These are phyloP conservation scores for Calonectria pteridis DNA, from an alignment of 2,329 filamentous ascomycete species.

Conservation along the genomic window DNA sequence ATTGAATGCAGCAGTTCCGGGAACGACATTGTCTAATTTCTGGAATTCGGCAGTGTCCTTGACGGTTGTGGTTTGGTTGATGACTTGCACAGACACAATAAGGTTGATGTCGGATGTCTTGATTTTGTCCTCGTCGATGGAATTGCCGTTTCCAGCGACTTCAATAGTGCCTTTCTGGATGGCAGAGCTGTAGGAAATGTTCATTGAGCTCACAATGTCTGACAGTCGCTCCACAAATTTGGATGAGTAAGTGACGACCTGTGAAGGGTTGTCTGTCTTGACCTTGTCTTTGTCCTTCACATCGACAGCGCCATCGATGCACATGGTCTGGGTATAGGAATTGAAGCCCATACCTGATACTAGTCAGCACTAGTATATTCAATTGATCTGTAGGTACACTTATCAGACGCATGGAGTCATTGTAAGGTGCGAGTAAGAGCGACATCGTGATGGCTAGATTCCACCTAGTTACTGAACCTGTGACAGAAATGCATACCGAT, in stretches of 20 bases:
- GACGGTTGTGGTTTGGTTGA: not conserved
- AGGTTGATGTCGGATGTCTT: not conserved
- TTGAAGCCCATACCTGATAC: not conserved
- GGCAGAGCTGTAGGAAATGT: not conserved
- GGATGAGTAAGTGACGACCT: not conserved
- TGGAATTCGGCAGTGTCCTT: not conserved
- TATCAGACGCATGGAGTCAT: not conserved
- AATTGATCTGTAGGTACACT: not conserved
- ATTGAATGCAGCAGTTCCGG: not conserved
- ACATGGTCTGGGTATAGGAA: not conserved
- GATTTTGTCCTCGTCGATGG: not conserved
- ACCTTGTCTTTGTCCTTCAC: not conserved
- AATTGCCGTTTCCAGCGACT: not conserved
- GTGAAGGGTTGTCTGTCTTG: not conserved
- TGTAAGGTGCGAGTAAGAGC: not conserved
- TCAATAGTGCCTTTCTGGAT: not conserved
- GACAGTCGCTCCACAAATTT: not conserved
- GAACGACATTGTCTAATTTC: not conserved
- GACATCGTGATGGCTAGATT: not conserved
- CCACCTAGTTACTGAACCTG: no score
- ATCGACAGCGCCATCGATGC: not conserved
- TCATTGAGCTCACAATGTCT: not conserved
- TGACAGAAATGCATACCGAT: no score
- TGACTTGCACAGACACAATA: not conserved
- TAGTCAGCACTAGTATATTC: not conserved